Conservation (phyloP, 805 yeast species). For the Metschnikowia santaceciliae region DNA sequence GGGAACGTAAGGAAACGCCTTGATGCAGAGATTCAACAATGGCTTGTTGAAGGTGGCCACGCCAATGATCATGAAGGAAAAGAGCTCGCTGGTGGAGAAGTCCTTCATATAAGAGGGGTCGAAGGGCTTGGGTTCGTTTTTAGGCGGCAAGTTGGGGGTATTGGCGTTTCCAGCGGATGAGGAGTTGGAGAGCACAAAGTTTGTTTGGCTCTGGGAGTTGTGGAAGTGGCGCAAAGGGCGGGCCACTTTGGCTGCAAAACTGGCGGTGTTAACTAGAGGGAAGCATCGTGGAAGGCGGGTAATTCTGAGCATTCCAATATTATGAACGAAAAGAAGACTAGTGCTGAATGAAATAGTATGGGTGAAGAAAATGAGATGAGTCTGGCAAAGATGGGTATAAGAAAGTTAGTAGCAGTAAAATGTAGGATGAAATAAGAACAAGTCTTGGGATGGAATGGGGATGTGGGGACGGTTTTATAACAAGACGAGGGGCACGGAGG, state of each 20-base stretch:
- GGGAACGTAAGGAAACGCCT: constrained; percentile 72
- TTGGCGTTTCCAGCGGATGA: constrained; percentile 6
- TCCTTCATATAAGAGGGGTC: constrained; percentile 32
- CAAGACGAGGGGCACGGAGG: not conserved
- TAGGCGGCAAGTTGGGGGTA: constrained; percentile 11
- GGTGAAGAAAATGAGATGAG: too few species aligned
- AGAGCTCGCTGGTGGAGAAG: constrained; percentile 49
- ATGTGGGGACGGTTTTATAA: not conserved
- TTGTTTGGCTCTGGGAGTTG: constrained; percentile 11
- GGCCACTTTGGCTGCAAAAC: not conserved
- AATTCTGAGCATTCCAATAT: constrained; percentile 4
- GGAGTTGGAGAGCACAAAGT: constrained; percentile 8
- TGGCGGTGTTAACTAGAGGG: constrained; percentile 1
- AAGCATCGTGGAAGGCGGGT: constrained; percentile 1
- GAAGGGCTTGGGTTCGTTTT: constrained; percentile 8
- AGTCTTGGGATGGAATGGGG: not conserved
- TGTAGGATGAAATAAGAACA: not conserved
- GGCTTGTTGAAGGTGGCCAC: constrained; percentile 62
- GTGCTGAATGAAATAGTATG: too few species aligned
- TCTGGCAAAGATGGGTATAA: too few species aligned
- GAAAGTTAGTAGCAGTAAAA: not conserved
- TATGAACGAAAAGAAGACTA: not conserved
- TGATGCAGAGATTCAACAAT: constrained; percentile 57
- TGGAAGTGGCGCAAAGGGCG: constrained; percentile 13
- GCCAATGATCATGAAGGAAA: constrained; percentile 68